Percentiles rank a stretch among this genome's conserved stretches.
Evolutionary conservation across 2,329 filamentous ascomycete genomes (phyloP).

Genomic region (Emericellopsis cladophorae): DNA sequence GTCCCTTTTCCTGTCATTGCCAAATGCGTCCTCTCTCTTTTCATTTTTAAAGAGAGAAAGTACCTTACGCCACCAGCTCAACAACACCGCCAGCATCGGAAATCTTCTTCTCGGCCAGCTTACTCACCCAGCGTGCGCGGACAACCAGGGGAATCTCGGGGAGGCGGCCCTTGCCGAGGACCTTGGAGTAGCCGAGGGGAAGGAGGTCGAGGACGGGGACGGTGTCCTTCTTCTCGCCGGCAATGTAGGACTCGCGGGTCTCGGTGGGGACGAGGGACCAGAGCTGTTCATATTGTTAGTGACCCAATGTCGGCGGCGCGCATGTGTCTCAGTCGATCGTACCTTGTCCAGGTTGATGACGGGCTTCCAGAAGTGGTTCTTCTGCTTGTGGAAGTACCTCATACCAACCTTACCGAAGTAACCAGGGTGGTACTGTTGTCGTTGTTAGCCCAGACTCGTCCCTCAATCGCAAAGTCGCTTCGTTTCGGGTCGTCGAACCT

Average conservation of each 20-base stretch:
- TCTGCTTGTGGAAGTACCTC: constrained; percentile 93
- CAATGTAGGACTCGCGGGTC: constrained; percentile 85
- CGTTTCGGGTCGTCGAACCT: constrained; percentile 51
- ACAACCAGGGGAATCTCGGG: constrained; percentile 85
- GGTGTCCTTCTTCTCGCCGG: constrained; percentile 70
- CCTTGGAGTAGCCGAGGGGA: constrained; percentile 93
- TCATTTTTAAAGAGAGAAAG: no score
- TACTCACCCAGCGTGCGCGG: constrained; percentile 87
- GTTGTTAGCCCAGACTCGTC: not conserved
- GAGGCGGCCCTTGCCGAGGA: constrained; percentile 95
- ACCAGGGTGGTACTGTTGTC: constrained; percentile 77
- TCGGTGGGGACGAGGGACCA: constrained; percentile 91
- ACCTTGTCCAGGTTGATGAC: constrained; percentile 99
- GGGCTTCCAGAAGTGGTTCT: constrained; percentile 97
- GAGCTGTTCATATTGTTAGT: constrained; percentile 45
- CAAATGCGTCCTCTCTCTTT: no score
- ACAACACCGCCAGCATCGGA: constrained; percentile 92
- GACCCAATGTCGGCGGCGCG: constrained; percentile 1
- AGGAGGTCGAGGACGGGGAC: constrained; percentile 97
- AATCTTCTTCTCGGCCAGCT: constrained; percentile 97
- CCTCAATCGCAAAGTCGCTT: not conserved
- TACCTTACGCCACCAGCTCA: constrained; percentile 73
- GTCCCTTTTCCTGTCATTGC: no score
- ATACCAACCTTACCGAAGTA: constrained; percentile 98
- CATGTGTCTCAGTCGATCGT: constrained; percentile 8